phyloP scores from a whole-genome alignment of 768 basidiomycete species.

The Coprinellus micaceus region DNA sequence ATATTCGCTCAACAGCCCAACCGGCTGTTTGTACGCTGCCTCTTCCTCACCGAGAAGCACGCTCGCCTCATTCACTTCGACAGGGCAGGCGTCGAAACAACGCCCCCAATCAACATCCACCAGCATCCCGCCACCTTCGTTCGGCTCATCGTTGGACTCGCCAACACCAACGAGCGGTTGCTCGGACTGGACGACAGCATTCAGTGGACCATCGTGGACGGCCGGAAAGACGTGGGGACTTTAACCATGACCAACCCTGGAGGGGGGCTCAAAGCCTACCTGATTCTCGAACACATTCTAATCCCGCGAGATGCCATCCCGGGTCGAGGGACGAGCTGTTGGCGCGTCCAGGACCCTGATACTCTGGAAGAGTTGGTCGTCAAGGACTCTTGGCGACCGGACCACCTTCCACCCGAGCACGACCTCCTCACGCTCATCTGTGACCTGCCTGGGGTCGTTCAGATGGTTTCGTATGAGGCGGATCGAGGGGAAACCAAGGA shows the following conservation, averaged over 20 bases:
- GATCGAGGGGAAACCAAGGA: not conserved
- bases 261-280: not conserved
- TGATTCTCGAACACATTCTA: not conserved
- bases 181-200: not conserved
- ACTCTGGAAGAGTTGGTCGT: not conserved
- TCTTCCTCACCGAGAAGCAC: not conserved
- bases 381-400: not conserved
- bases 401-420: not conserved
- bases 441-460: not conserved
- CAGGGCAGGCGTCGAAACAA: not conserved
- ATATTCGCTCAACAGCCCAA: constrained; percentile 1
- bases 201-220: not conserved
- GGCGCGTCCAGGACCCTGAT: not conserved
- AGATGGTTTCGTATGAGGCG: not conserved
- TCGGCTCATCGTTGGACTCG: not conserved
- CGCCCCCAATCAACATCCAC: not conserved
- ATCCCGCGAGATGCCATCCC: not conserved
- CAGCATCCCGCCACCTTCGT: not conserved
- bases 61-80: constrained; percentile 4
- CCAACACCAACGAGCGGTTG: not conserved
- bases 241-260: not conserved
- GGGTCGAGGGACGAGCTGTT: constrained; percentile 2
- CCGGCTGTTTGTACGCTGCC: not conserved
- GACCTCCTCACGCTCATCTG: not conserved
- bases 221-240: not conserved